Percentiles rank a stretch among this genome's conserved stretches.
Evolutionary conservation across 192 early-diverging fungal species (phyloP).

Genomic region (Podila epigama): DNA sequence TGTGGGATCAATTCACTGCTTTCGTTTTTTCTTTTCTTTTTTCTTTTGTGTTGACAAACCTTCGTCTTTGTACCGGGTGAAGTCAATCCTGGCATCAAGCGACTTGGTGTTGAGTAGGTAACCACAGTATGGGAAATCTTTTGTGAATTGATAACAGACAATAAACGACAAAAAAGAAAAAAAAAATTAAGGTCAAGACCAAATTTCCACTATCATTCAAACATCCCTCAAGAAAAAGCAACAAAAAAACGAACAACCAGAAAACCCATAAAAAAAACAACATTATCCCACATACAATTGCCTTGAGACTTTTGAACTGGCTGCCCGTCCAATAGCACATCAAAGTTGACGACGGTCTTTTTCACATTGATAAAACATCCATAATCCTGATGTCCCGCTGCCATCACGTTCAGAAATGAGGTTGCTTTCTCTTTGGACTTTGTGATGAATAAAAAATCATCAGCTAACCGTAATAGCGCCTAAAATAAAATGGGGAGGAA

Average conservation of each 20-base stretch:
- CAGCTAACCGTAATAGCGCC: slow-evolving; percentile 78
- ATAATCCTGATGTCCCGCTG: slow-evolving; percentile 68
- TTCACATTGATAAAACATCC: slow-evolving; percentile 76
- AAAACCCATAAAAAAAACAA: too few species aligned
- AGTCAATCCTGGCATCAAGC: slow-evolving; percentile 76
- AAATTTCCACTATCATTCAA: neutral
- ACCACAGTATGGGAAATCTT: slow-evolving; percentile 90
- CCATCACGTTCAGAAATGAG: slow-evolving; percentile 66
- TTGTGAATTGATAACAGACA: neutral
- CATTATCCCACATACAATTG: slow-evolving; percentile 23
- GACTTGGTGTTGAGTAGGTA: slow-evolving; percentile 71
- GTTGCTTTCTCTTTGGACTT: slow-evolving; percentile 54
- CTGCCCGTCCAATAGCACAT: slow-evolving; percentile 48
- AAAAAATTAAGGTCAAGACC: neutral
- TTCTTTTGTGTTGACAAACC: too few species aligned
- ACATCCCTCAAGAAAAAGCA: neutral
- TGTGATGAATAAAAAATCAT: slow-evolving; percentile 87
- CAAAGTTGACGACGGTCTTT: slow-evolving; percentile 87
- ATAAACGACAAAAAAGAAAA: neutral
- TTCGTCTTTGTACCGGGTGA: slow-evolving; percentile 57
- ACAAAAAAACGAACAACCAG: neutral
- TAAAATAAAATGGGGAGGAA: slow-evolving; percentile 7
- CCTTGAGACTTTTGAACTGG: slow-evolving; percentile 20
- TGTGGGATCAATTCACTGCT: too few species aligned
- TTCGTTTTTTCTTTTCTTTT: slow-evolving; percentile 6